phyloP scores from a whole-genome alignment of 208 protist genomes.

The Herpetomonas samuelpessoai region DNA sequence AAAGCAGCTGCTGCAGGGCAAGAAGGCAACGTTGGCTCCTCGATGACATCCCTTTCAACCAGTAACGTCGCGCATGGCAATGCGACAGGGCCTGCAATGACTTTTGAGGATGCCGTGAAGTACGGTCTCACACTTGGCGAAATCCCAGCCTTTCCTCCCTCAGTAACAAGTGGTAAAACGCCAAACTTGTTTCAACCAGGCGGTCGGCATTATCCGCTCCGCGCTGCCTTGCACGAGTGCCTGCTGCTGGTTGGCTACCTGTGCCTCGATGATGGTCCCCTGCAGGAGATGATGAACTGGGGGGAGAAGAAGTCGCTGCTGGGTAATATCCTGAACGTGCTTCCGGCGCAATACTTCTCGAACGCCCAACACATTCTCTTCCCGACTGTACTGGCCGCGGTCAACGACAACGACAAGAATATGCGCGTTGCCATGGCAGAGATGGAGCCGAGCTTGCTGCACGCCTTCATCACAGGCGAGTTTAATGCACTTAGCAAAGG shows the following conservation, averaged over 20 bases:
- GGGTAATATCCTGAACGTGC: slow-evolving; percentile 47
- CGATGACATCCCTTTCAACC: no score
- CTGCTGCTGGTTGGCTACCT: slow-evolving; percentile 80
- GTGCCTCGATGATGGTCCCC: slow-evolving; percentile 59
- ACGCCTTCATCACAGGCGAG: slow-evolving; percentile 63
- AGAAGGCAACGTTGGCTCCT: no score
- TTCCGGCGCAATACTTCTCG: slow-evolving; percentile 83
- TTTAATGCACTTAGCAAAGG: slow-evolving; percentile 68
- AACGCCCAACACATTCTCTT: slow-evolving; percentile 82
- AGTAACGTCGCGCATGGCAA: no score
- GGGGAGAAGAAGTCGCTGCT: slow-evolving; percentile 68
- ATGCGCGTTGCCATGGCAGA: slow-evolving; percentile 49
- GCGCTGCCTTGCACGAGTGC: slow-evolving; percentile 77
- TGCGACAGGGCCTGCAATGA: slow-evolving; percentile 16
- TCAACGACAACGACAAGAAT: slow-evolving; percentile 56
- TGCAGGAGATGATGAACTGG: slow-evolving; percentile 85
- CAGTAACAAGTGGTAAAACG: no score
- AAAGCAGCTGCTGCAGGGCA: no score
- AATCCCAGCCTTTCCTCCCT: slow-evolving; percentile 43
- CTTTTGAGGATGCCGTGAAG: slow-evolving; percentile 67
- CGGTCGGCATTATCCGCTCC: slow-evolving; percentile 40
- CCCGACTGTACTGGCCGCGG: slow-evolving; percentile 59
- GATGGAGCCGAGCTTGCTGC: slow-evolving; percentile 66
- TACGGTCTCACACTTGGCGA: slow-evolving; percentile 66
- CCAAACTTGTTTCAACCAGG: slow-evolving; percentile 20